Conservation (phyloP, 1,139 yeast genomes). For the Candida neerlandica region DNA sequence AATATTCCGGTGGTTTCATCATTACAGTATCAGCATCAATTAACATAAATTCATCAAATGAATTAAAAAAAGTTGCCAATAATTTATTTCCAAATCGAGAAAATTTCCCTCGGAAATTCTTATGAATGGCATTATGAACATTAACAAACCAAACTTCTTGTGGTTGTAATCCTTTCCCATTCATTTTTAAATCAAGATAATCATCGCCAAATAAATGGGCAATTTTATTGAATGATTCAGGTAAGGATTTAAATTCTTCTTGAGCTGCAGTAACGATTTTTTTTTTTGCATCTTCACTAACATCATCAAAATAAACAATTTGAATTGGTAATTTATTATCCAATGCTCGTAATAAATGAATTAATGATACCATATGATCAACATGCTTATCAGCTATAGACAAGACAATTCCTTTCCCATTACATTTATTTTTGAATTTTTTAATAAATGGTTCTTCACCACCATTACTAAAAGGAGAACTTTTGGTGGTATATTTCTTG, state of each 20-base stretch:
- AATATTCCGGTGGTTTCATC: slow-evolving; percentile 35
- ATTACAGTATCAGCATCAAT: slow-evolving; percentile 56
- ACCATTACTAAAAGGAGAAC: not conserved
- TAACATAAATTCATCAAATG: slow-evolving; percentile 51
- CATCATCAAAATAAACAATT: slow-evolving; percentile 28
- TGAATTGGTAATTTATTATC: slow-evolving; percentile 39
- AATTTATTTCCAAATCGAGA: slow-evolving; percentile 51
- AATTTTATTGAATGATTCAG: slow-evolving; percentile 24
- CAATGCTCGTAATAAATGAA: slow-evolving; percentile 32
- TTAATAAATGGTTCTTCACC: slow-evolving; percentile 24
- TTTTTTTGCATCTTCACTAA: slow-evolving; percentile 25
- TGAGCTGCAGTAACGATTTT: slow-evolving; percentile 30
- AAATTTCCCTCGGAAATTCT: slow-evolving; percentile 30
- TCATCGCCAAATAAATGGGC: slow-evolving; percentile 24
- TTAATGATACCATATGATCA: slow-evolving; percentile 29
- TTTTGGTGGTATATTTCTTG: slow-evolving; percentile 12
- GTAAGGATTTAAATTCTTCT: slow-evolving; percentile 25
- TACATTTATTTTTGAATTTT: slow-evolving; percentile 22
- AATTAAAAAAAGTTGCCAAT: slow-evolving; percentile 50
- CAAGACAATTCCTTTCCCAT: slow-evolving; percentile 42
- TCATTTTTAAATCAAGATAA: slow-evolving; percentile 19
- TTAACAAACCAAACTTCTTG: slow-evolving; percentile 51
- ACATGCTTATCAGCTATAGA: slow-evolving; percentile 37
- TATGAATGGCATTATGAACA: slow-evolving; percentile 33
- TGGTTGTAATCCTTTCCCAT: slow-evolving; percentile 33